Evolutionary conservation across 768 basidiomycete species (phyloP).

Genomic region (Cyclocybe cylindracea): DNA sequence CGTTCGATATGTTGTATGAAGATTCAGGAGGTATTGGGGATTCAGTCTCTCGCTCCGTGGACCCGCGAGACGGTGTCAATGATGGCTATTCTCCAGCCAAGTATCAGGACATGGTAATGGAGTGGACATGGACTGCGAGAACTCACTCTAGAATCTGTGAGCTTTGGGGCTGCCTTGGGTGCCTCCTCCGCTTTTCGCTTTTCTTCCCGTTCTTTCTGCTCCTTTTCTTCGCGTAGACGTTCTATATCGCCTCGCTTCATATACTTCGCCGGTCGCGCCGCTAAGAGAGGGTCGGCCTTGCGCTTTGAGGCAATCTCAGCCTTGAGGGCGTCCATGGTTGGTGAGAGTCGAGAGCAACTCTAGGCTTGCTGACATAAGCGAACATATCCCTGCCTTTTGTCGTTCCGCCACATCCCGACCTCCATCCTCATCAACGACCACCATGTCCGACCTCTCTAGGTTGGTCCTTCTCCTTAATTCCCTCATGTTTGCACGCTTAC

Average conservation of each 20-base stretch:
- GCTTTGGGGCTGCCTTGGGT: slow-evolving; percentile 22
- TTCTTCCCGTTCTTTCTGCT: slow-evolving; percentile 38
- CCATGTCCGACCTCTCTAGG: slow-evolving; percentile 71
- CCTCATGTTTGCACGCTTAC: background rate
- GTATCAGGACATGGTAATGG: slow-evolving; percentile 30
- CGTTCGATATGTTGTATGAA: slow-evolving; percentile 87
- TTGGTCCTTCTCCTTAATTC: slow-evolving; percentile 21
- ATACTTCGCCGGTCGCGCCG: slow-evolving; percentile 75
- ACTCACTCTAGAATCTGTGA: slow-evolving; percentile 47
- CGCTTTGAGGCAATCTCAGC: slow-evolving; percentile 89
- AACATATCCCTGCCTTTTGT: slow-evolving; percentile 12
- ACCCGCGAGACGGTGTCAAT: slow-evolving; percentile 41
- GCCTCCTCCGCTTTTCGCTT: slow-evolving; percentile 30
- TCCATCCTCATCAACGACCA: slow-evolving; percentile 25
- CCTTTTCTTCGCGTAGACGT: slow-evolving; percentile 55
- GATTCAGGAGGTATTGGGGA: slow-evolving; percentile 47
- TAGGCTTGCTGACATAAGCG: slow-evolving; percentile 38
- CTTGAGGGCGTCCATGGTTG: slow-evolving; percentile 84
- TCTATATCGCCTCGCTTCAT: slow-evolving; percentile 92
- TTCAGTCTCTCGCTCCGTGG: slow-evolving; percentile 39
- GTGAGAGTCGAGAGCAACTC: slow-evolving; percentile 16
- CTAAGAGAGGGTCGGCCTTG: slow-evolving; percentile 52
- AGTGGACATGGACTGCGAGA: slow-evolving; percentile 8
- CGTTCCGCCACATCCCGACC: slow-evolving; percentile 45
- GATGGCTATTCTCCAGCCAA: slow-evolving; percentile 49